Evolutionary conservation across 2,329 filamentous ascomycete species (phyloP).

Genomic region (Cladophialophora psammophila): DNA sequence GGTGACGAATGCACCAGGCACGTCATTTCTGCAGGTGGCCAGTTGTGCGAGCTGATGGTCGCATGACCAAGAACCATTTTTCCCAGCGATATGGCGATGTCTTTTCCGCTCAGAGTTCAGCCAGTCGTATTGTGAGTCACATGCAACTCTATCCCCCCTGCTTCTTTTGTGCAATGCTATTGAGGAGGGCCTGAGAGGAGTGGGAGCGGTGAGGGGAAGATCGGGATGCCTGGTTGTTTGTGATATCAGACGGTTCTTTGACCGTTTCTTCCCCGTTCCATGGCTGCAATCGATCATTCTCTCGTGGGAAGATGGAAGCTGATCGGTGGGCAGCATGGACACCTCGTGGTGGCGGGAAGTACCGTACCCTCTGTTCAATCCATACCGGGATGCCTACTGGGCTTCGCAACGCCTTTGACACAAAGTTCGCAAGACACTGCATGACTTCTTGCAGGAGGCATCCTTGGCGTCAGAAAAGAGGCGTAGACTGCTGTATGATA

Average conservation of each 20-base stretch:
- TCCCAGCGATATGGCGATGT: slow-evolving; percentile 10
- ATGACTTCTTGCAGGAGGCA: not conserved
- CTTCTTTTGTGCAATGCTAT: not conserved
- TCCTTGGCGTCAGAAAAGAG: slow-evolving; percentile 5
- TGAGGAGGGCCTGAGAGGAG: not conserved
- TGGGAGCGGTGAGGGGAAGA: not conserved
- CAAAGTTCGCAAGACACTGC: not conserved
- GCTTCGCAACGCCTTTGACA: not conserved
- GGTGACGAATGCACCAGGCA: slow-evolving; percentile 28
- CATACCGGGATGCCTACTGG: not conserved
- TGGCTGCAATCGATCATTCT: not conserved
- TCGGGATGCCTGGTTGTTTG: not conserved
- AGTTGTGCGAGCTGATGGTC: slow-evolving; percentile 25
- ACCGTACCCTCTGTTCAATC: not conserved
- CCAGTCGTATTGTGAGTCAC: not conserved
- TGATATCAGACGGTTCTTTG: not conserved
- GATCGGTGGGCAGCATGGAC: not conserved
- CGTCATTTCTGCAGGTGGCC: slow-evolving; percentile 31
- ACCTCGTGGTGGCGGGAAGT: not conserved
- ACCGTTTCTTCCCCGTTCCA: not conserved
- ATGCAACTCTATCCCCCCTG: not conserved
- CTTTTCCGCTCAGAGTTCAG: slow-evolving; percentile 6
- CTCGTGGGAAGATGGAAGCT: not conserved
- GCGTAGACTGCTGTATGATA: not conserved
- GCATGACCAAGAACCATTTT: slow-evolving; percentile 30